Base-by-base conservation (phyloP, 306 rosid species). In the Quercus bicolor region DNA sequence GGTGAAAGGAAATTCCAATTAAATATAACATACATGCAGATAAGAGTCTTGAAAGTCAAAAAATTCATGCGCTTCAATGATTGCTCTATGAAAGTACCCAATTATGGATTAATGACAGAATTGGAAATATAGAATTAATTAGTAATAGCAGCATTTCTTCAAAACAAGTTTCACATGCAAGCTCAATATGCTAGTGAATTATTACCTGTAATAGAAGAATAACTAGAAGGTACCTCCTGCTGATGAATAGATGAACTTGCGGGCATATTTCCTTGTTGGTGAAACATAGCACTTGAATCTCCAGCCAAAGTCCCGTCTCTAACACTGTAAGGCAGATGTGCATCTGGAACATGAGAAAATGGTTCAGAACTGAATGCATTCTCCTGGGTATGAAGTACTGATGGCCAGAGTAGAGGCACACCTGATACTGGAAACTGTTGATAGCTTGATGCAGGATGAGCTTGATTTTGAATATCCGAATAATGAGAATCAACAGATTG, bases 181-280 rank as follows among this genome's bases (percentile, higher is more conserved):
- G 82, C 83, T 81, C 87, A 84, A 82, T 56, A 86, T 70, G 75
- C 77, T 68, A 81, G 84, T 86, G 87, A 91, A 88, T 84, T 78
- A 82, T 95, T 96, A 96, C 99, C 99, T 96, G 98, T 56, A 88
- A 90, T 85, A 91, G 98, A 91, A 89, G 92, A 91, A 93, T 96
- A 93, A 96, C 96, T 96, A 96, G 96, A 91, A 96, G 99, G 97
- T 93, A 96, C 98, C 99, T 96, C 99, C 99, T 90, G 99, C 98
- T 85, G 98, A 82, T 90, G 89, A 89, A 91, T 93, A 62, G 94
- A 86, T 82, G 92, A 82, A 82, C 89, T 89, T 80, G 91, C 26
- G 45, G 92, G 84, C 55, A 87, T 54, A 80, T 71, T 89, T 79
- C 91, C 94, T 80, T 86, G 91, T 28, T 21, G 93, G 57, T 90